Evolutionary conservation across 2,329 filamentous ascomycete species (phyloP), one percentile per base, ranked within the genome.

Genomic region (Saccharata proteae): DNA sequence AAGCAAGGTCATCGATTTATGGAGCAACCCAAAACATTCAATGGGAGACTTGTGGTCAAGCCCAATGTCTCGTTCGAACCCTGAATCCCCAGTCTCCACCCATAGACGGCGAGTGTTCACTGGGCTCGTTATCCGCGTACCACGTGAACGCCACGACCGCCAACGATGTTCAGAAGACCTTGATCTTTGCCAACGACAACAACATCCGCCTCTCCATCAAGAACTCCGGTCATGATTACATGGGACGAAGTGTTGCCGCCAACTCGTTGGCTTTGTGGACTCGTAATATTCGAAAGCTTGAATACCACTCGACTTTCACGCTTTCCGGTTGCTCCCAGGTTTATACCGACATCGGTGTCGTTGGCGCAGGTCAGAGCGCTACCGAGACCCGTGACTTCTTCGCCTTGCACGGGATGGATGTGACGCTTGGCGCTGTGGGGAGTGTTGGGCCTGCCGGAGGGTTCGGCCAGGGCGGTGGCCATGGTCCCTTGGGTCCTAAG

Each of bases 391-490:
- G 29, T 6, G 21, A 16, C 29, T 30, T 30, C n/a, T 30, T 30
- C 16, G 13, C 14, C 11, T 13, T 19, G 2, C 7, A 21, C 4
- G 32, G 32, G 9, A 35, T 35, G 32, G 16, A 35, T 16, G 26
- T 30, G n/a, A 29, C 28, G 9, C 19, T 30, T 14, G 43, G 30
- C 13, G 30, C 30, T 5, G 15, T 28, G 7, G 25, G 7, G 14
- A 54, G 52, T 31, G 55, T 59, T 14, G 54, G 52, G 15, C 52
- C 55, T 38, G 55, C 43, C 7, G 59, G 58, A n/a, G 59, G 59
- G 1, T 62, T 59, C 35, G 49, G 55, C 15, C 54, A 58, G 34
- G 56, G 57, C 22, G 61, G 57, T 29, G 61, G 61, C 6, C 56
- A 63, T 34, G 59, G 58, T 2, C 55, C 58, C 0, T 35, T 63